Percentiles rank a stretch among this genome's conserved stretches.
phyloP scores from a whole-genome alignment of 202 grass and related monocot species.

The Musa balbisiana region DNA sequence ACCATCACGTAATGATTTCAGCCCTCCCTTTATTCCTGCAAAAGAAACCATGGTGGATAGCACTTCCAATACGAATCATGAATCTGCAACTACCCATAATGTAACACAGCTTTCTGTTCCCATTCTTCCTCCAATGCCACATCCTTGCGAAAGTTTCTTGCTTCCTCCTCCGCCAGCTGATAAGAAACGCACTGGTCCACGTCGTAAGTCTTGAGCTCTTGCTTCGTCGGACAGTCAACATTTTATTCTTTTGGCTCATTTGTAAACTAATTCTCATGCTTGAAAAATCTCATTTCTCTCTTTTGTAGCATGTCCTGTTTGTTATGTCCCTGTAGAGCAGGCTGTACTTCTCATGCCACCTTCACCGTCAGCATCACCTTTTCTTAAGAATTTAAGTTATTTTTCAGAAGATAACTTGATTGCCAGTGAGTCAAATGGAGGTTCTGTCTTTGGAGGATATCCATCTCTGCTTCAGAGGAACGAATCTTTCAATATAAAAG shows the following conservation, averaged over 20 bases:
- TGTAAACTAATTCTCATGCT: conserved; percentile 2
- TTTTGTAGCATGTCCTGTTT: conserved; percentile 89
- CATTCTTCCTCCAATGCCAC: conserved; percentile 27
- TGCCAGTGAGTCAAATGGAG: conserved; percentile 44
- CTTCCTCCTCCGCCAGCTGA: conserved; percentile 69
- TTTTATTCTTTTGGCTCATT: not conserved
- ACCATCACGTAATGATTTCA: conserved; percentile 34
- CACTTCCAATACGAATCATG: conserved; percentile 9
- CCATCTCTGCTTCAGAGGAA: conserved; percentile 16
- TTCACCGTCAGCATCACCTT: conserved; percentile 53
- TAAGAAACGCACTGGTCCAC: conserved; percentile 85
- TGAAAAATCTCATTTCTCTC: conserved; percentile 34
- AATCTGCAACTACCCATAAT: conserved; percentile 6
- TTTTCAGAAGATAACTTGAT: conserved; percentile 54
- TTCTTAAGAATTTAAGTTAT: conserved; percentile 67
- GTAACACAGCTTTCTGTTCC: conserved; percentile 20
- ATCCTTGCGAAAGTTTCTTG: conserved; percentile 90
- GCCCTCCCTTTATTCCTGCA: conserved; percentile 35
- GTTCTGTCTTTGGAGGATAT: conserved; percentile 35
- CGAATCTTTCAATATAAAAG: conserved; percentile 25
- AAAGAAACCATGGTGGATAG: conserved; percentile 19
- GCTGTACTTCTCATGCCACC: conserved; percentile 58
- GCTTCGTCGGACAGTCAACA: not conserved
- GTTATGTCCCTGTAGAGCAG: conserved; percentile 80
- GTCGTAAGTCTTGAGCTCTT: conserved; percentile 54